Evolutionary conservation across 2,329 filamentous ascomycete species (phyloP).

Genomic region (Endocalyx cinctus): DNA sequence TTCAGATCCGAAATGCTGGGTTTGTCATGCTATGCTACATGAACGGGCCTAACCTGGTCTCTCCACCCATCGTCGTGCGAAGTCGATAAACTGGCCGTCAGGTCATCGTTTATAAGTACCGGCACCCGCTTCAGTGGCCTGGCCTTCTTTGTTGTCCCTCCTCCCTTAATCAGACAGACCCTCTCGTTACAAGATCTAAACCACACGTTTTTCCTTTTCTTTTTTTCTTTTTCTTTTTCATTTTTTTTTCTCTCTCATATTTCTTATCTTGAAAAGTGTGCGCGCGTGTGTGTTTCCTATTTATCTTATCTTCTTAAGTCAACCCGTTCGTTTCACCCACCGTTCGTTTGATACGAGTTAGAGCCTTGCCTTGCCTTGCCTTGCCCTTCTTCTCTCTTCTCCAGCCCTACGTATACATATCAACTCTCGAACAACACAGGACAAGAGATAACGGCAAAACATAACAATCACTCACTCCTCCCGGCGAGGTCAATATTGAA

Average conservation of each 20-base stretch:
- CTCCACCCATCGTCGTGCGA: background rate
- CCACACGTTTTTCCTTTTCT: constrained; percentile 25
- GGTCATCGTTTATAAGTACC: constrained; percentile 27
- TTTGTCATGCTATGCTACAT: no score
- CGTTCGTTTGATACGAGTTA: constrained; percentile 40
- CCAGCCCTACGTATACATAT: constrained; percentile 8
- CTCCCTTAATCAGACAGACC: constrained; percentile 25
- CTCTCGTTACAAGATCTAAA: constrained; percentile 26
- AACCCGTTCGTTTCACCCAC: constrained; percentile 29
- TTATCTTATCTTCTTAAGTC: constrained; percentile 26
- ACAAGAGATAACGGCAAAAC: constrained; percentile 1
- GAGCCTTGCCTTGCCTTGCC: constrained; percentile 10
- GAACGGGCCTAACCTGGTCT: constrained; percentile 1
- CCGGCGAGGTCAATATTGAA: constrained; percentile 8
- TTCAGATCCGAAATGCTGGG: constrained; percentile 30
- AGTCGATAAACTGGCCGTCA: constrained; percentile 11
- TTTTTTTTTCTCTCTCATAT: background rate
- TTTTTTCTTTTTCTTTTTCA: constrained; percentile 18
- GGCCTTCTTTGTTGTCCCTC: constrained; percentile 23
- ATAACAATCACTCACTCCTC: constrained; percentile 7
- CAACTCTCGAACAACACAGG: background rate
- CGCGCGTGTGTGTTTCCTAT: no score
- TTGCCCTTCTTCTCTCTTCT: constrained; percentile 10
- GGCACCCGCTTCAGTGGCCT: constrained; percentile 30
- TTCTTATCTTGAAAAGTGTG: no score